Evolutionary conservation across 2,329 filamentous ascomycete species (phyloP).

Genomic region (Diaporthe sp.): DNA sequence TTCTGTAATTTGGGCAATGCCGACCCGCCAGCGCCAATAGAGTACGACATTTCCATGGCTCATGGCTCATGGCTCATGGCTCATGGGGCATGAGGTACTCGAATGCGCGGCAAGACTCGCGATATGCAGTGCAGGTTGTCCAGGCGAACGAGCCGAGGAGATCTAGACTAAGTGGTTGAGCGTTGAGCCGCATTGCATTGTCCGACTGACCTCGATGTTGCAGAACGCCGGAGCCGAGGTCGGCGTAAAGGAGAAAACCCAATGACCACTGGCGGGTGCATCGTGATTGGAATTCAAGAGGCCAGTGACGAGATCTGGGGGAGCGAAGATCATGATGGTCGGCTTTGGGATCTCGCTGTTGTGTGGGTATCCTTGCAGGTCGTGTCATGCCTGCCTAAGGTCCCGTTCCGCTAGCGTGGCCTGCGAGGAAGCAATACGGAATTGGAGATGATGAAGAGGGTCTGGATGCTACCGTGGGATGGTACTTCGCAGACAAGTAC

Average conservation of each 20-base stretch:
- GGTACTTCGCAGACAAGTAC: constrained; percentile 9
- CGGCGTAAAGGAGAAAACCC: background rate
- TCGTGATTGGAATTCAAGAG: constrained; percentile 12
- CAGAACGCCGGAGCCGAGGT: constrained; percentile 12
- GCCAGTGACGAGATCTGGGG: constrained; percentile 24
- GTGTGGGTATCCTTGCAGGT: constrained; percentile 16
- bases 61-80: no score
- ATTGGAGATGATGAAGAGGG: background rate
- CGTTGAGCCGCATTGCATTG: constrained; percentile 22
- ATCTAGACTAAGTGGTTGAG: background rate
- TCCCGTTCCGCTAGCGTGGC: constrained; percentile 18
- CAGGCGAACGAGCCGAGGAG: background rate
- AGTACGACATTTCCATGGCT: background rate
- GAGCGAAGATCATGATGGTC: constrained; percentile 23
- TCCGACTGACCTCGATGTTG: background rate
- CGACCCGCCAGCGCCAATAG: background rate
- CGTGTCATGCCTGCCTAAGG: constrained; percentile 15
- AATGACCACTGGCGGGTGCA: background rate
- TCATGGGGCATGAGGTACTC: background rate
- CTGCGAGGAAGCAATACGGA: constrained; percentile 20
- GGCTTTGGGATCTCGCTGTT: constrained; percentile 1
- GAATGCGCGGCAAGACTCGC: background rate
- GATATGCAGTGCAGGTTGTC: background rate
- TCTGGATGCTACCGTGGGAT: constrained; percentile 12
- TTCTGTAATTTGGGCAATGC: background rate